phyloP scores from a whole-genome alignment of 2,329 filamentous ascomycete species.

The Lojkania enalia region DNA sequence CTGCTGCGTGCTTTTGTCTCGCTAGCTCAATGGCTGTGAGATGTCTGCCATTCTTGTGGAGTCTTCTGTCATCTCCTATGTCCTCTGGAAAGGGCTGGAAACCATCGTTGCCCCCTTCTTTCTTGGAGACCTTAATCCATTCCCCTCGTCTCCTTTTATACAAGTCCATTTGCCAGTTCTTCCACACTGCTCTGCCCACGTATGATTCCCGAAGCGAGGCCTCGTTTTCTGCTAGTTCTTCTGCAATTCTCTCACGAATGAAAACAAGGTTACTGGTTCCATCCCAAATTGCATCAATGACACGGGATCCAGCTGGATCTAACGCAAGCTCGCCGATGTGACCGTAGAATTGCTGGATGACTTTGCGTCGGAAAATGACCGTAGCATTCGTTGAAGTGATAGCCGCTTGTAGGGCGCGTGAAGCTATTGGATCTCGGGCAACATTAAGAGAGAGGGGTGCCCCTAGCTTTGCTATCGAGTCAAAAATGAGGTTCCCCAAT shows the following conservation, averaged over 20 bases:
- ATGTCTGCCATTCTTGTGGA: constrained; percentile 29
- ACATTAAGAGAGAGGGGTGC: constrained; percentile 61
- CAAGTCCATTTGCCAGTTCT: constrained; percentile 74
- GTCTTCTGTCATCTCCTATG: constrained; percentile 27
- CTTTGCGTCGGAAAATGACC: constrained; percentile 62
- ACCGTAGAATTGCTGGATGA: constrained; percentile 66
- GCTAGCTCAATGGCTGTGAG: constrained; percentile 57
- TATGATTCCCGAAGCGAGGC: constrained; percentile 64
- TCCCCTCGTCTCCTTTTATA: constrained; percentile 66
- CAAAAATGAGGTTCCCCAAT: constrained; percentile 71
- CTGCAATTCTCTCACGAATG: constrained; percentile 68
- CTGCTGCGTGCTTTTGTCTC: constrained; percentile 58
- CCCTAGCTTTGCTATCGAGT: constrained; percentile 55
- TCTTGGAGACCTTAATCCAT: constrained; percentile 65
- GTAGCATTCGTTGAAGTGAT: constrained; percentile 59
- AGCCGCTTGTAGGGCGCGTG: constrained; percentile 67
- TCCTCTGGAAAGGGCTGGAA: constrained; percentile 55
- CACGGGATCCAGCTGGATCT: constrained; percentile 66
- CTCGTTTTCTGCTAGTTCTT: constrained; percentile 64
- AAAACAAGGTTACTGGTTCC: constrained; percentile 67
- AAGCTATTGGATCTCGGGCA: constrained; percentile 62
- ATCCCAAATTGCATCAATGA: constrained; percentile 68
- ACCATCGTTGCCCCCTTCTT: constrained; percentile 54
- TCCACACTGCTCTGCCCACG: constrained; percentile 69
- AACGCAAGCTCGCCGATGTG: constrained; percentile 63